Base-by-base conservation (phyloP, 768 basidiomycete genomes). In the Fistulinella prunicolor region DNA sequence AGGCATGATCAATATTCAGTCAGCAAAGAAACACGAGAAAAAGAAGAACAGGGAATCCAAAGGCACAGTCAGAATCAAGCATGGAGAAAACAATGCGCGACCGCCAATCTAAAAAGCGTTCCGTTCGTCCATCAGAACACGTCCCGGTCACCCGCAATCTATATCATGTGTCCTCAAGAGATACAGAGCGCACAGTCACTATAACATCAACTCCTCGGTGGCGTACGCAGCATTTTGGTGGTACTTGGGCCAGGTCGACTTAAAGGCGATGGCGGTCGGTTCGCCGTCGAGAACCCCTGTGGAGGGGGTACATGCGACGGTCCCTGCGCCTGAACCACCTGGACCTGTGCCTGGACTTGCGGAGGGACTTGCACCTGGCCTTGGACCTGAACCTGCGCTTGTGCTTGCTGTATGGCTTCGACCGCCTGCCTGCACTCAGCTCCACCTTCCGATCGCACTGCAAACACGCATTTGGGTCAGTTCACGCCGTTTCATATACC, bases 381-480 rank as follows among this genome's bases (percentile, higher is more conserved):
- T 38, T 62, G 60, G 0, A 21, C 50, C 32, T 64, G 62, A 13
- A 22, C 51, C n/a, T 59, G 63, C 2, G 47, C 61, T 52, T 62
- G 61, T 46, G 62, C 58, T 59, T 67, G 63, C 47, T 71, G 64
- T 53, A 68, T 62, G 38, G 67, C 67, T 54, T 72, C 72, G 43
- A 69, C 67, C 9, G 69, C 60, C 41, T 65, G 68, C 55, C 85
- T 75, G 65, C 88, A 91, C 29, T 89, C 86, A 49, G 85, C 83
- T 54, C 86, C 89, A 55, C 86, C 86, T 67, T 91, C 89, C 44
- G 89, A 91, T 60, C 88, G 85, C 55, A 91, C 88, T 90, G 63
- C 28, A 63, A 28, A 40, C 35, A 54, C 44, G 49, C 43, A 54
- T 50, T 50, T 13, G 46, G 50, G 55, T 70, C 49, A 66, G 59